These are phyloP conservation scores for Geosmithia morbida DNA, from an alignment of 2,329 filamentous ascomycete genomes.

Conservation along the genomic window DNA sequence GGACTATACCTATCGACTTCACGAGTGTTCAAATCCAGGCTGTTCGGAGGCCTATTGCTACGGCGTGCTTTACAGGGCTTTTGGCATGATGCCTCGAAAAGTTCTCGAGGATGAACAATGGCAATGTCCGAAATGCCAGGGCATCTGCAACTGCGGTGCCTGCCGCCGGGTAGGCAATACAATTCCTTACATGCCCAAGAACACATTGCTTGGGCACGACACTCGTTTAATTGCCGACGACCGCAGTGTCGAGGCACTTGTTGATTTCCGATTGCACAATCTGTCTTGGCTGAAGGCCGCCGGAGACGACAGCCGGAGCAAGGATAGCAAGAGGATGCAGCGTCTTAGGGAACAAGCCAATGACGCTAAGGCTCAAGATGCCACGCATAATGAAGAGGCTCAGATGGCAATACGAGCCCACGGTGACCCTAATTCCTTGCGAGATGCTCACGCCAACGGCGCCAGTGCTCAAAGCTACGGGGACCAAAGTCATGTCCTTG, in stretches of 20 bases:
- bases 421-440: background rate
- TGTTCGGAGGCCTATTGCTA: slow-evolving; percentile 80
- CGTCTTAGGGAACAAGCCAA: slow-evolving; percentile 40
- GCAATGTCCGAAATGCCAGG: slow-evolving; percentile 77
- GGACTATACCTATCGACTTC: slow-evolving; percentile 75
- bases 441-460: background rate
- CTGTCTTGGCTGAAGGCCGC: slow-evolving; percentile 59
- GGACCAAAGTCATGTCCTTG: slow-evolving; percentile 17
- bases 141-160: slow-evolving; percentile 73
- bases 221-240: slow-evolving; percentile 83
- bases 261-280: slow-evolving; percentile 86
- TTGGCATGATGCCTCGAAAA: slow-evolving; percentile 74
- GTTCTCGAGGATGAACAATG: slow-evolving; percentile 71
- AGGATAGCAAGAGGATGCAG: slow-evolving; percentile 42
- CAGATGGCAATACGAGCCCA: slow-evolving; percentile 5
- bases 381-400: slow-evolving; percentile 14
- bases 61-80: slow-evolving; percentile 80
- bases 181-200: slow-evolving; percentile 71
- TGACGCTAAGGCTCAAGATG: slow-evolving; percentile 38
- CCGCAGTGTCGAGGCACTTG: slow-evolving; percentile 76
- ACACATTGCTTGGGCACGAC: slow-evolving; percentile 78
- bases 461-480: slow-evolving; percentile 10
- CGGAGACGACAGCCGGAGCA: slow-evolving; percentile 42
- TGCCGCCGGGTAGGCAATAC: slow-evolving; percentile 58
- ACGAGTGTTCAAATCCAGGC: slow-evolving; percentile 54